These are phyloP conservation scores for Celoporthe dispersa DNA, from an alignment of 2,329 filamentous ascomycete genomes.

Conservation along the genomic window DNA sequence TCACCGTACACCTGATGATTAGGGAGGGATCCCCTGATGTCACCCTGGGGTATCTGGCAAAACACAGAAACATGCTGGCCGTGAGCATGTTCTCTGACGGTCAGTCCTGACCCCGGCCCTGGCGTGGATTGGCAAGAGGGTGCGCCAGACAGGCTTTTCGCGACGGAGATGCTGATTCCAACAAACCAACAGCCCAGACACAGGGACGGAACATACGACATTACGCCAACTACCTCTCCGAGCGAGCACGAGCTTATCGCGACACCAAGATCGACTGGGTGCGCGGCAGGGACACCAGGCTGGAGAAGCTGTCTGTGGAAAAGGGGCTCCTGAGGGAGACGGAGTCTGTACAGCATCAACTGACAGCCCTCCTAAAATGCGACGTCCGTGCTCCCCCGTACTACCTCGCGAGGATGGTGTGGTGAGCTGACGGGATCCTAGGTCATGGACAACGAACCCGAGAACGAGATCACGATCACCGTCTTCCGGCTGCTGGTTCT, in stretches of 20 bases:
- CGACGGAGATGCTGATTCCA: conserved; percentile 31
- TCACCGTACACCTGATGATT: conserved; percentile 97
- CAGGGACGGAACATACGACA: conserved; percentile 94
- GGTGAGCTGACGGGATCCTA: conserved; percentile 26
- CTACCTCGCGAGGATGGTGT: background rate
- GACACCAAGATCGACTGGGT: conserved; percentile 92
- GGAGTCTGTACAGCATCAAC: conserved; percentile 86
- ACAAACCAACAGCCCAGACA: conserved; percentile 74
- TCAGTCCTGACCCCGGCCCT: conserved; percentile 49
- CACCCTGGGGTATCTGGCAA: conserved; percentile 81
- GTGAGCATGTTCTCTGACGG: conserved; percentile 93
- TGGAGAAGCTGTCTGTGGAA: conserved; percentile 86
- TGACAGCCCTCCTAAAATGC: conserved; percentile 83
- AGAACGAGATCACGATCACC: conserved; percentile 95
- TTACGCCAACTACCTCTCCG: conserved; percentile 84
- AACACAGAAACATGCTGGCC: conserved; percentile 80
- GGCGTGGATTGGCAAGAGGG: background rate
- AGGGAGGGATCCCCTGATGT: conserved; percentile 90
- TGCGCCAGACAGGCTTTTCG: background rate
- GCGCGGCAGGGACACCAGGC: conserved; percentile 75
- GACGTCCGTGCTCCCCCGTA: conserved; percentile 65
- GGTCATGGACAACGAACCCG: conserved; percentile 85
- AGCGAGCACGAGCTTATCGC: conserved; percentile 80
- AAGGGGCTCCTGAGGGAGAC: conserved; percentile 93
- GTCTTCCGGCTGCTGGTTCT: conserved; percentile 90